Evolutionary conservation across 73 alveolate genomes (phyloP).

Genomic region (Tetrahymena elliotti): DNA sequence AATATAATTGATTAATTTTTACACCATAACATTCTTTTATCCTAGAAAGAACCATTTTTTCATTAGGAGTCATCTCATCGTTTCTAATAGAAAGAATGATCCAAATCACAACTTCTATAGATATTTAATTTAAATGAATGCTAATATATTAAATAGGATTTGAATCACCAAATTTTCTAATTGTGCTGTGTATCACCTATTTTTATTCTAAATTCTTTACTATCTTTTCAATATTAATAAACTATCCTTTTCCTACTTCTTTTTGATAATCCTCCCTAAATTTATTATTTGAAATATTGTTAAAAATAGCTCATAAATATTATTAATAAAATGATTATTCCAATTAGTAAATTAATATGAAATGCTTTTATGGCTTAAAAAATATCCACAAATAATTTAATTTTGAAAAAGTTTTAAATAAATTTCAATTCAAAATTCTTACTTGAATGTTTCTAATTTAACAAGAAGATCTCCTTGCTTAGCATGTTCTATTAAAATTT

Average conservation of each 20-base stretch:
- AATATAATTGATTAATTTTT: constrained; percentile 48
- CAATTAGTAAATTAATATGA: too few species aligned
- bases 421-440: not conserved
- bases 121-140: not conserved
- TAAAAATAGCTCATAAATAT: too few species aligned
- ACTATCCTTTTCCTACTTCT: not conserved
- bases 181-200: not conserved
- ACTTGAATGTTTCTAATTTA: not conserved
- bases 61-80: constrained; percentile 76
- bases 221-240: not conserved
- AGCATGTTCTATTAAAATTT: not conserved
- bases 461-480: not conserved
- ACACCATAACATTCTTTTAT: constrained; percentile 66
- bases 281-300: not conserved
- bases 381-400: not conserved
- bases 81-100: constrained; percentile 43
- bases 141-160: not conserved
- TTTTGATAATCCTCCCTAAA: not conserved
- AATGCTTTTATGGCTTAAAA: too few species aligned
- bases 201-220: not conserved
- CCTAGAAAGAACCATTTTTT: constrained; percentile 61
- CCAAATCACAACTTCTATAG: constrained; percentile 34
- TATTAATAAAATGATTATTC: too few species aligned
- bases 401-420: not conserved
- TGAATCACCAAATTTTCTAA: not conserved